Conservation (phyloP, 2,329 filamentous ascomycete genomes). For the Paecilomyces dactylethromorphus region DNA sequence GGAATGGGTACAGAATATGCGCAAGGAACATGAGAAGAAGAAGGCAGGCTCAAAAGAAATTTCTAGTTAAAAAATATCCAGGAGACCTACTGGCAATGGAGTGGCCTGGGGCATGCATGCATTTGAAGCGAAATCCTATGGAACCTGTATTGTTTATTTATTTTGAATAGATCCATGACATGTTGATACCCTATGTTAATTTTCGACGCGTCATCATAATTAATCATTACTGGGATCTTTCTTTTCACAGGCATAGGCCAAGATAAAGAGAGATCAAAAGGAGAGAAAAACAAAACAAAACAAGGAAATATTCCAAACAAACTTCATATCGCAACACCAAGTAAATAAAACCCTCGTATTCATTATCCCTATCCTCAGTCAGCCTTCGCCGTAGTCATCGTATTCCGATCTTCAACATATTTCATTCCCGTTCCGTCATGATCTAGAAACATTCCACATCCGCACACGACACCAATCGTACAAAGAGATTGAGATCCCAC, state of each 20-base stretch:
- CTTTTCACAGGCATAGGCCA: background rate
- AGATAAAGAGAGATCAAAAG: background rate
- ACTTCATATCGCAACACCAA: background rate
- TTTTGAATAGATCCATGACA: background rate
- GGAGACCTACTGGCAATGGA: too few species aligned
- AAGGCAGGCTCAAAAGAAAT: background rate
- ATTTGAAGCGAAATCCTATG: background rate
- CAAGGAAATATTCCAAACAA: background rate
- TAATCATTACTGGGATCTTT: background rate
- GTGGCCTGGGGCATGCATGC: background rate
- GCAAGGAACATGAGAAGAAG: slow-evolving; percentile 17
- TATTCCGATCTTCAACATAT: too few species aligned
- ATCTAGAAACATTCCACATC: too few species aligned
- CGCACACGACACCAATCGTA: too few species aligned
- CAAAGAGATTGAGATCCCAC: too few species aligned
- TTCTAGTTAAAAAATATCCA: background rate
- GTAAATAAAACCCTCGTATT: background rate
- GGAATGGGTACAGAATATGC: slow-evolving; percentile 21
- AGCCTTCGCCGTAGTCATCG: too few species aligned
- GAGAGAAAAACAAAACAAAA: background rate
- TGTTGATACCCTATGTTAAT: background rate
- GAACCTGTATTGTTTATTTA: background rate
- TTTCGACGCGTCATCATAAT: background rate
- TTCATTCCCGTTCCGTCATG: too few species aligned
- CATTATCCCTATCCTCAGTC: too few species aligned